A percentile compares a stretch with the other conserved stretches of the same genome.
Conservation (phyloP, 768 basidiomycete genomes). For the Rhizopogon vinicolor region DNA sequence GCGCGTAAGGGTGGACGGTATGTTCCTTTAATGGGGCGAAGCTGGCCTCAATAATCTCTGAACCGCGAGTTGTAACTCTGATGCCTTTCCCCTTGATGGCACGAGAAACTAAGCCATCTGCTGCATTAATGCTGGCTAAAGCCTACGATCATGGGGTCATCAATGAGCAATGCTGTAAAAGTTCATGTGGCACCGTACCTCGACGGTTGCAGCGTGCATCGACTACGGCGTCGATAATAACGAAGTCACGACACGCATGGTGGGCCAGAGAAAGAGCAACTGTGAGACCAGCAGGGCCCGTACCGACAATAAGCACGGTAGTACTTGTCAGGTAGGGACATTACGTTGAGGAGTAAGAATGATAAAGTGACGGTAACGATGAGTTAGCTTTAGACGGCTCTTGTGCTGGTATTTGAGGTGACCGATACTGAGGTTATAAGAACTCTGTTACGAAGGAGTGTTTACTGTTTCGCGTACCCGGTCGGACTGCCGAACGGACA, state of each 20-base stretch:
- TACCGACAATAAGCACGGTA: slow-evolving; percentile 45
- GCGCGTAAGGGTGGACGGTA: slow-evolving; percentile 39
- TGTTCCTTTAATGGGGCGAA: slow-evolving; percentile 32
- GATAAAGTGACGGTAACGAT: not conserved
- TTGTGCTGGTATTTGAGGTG: not conserved
- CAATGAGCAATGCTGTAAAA: too few species aligned
- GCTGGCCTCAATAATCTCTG: slow-evolving; percentile 22
- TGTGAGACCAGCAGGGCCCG: slow-evolving; percentile 46
- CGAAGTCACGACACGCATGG: slow-evolving; percentile 22
- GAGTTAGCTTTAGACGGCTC: not conserved
- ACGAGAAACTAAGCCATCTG: slow-evolving; percentile 26
- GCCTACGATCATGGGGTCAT: too few species aligned
- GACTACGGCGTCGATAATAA: slow-evolving; percentile 32
- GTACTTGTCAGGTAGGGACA: slow-evolving; percentile 10
- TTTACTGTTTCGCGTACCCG: not conserved
- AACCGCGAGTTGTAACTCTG: slow-evolving; percentile 25
- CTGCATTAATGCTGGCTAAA: slow-evolving; percentile 27
- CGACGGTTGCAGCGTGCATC: too few species aligned
- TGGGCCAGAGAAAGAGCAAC: slow-evolving; percentile 41
- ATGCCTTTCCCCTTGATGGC: slow-evolving; percentile 23
- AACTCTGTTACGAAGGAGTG: not conserved
- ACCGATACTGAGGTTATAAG: not conserved
- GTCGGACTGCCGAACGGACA: not conserved
- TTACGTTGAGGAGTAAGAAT: not conserved
- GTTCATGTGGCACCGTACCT: too few species aligned